phyloP scores from a whole-genome alignment of 108 stramenopile species.

The Nitzschia sp. region DNA sequence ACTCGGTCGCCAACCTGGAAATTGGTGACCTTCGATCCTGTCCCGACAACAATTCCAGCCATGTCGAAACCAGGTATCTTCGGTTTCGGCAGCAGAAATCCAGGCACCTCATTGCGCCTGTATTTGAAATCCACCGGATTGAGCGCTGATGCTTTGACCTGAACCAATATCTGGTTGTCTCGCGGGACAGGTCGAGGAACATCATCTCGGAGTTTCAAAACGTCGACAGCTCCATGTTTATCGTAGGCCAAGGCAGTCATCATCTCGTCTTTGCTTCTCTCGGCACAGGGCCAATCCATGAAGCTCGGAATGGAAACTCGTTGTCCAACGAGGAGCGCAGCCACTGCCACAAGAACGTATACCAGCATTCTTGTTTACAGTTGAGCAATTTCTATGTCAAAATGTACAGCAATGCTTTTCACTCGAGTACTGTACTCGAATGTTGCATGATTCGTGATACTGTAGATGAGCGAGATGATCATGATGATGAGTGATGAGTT shows the following conservation, averaged over 20 bases:
- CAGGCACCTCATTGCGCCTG: slow-evolving; percentile 22
- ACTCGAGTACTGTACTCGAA: no score
- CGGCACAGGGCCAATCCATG: neutral
- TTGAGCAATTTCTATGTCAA: neutral
- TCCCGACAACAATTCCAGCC: slow-evolving; percentile 27
- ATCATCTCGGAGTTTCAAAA: slow-evolving; percentile 4
- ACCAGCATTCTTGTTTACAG: neutral
- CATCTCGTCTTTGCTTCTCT: neutral
- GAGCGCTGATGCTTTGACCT: slow-evolving; percentile 34
- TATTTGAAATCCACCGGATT: slow-evolving; percentile 43
- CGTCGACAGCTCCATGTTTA: slow-evolving; percentile 16
- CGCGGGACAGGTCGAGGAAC: slow-evolving; percentile 20
- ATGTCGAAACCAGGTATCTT: slow-evolving; percentile 40
- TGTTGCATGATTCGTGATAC: no score
- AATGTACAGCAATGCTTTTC: no score
- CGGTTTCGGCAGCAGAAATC: slow-evolving; percentile 31
- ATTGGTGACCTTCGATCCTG: slow-evolving; percentile 16
- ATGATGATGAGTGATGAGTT: neutral
- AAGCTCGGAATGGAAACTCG: neutral
- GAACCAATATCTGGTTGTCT: slow-evolving; percentile 23
- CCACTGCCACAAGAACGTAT: neutral
- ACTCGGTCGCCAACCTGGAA: slow-evolving; percentile 35
- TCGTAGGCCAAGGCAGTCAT: slow-evolving; percentile 28
- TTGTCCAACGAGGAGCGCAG: neutral
- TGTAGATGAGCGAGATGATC: neutral